Base-by-base conservation (phyloP, 768 basidiomycete genomes). In the Sarcodon sp. region DNA sequence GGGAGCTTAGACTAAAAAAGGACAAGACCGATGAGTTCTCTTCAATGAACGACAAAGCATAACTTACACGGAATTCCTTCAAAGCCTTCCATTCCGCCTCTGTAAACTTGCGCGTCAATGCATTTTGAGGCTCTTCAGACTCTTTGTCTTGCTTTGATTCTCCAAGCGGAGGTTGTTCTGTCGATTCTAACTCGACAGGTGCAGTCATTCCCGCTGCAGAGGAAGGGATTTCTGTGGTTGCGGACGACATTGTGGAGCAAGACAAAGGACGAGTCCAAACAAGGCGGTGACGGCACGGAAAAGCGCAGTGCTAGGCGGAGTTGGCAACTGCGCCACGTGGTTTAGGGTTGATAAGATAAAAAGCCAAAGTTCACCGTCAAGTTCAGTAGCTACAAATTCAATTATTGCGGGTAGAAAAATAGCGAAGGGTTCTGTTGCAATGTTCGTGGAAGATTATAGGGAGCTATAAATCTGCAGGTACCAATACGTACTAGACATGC, bases 81-180 rank as follows among this genome's bases (percentile, higher is more conserved):
- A 90, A 63, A 7, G 80, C 81, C 11, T 59, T 64, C 83, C 86
- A 84, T 61, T 90, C 87, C n/a, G 66, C 68, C 7, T 74, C 64
- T 0, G 79, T 83, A 61, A 89, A 90, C 57, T 71, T 69, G 58
- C 71, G 64, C 0, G 87, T 89, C 32, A 90, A 68, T 1, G 70
- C 55, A 56, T 78, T 88, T 63, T 87, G 80, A 0, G 78, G 79
- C 59, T 88, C 86, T 11, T 50, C 58, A 13, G 18, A 62, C 15
- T 64, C 59, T 36, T 47, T 39, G 11, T 53, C 47, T 31, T 15
- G 43, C 45, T 46, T 44, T 50, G 38, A 10, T 32, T 16, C 16
- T 57, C 61, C 39, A 1, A 8, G 39, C n/a, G 16, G 7, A 16
- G 15, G 39, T 9, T 41, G 8, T 41, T 27, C 39, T 4, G 39